A percentile compares a stretch with the other conserved stretches of the same genome.
phyloP scores from a whole-genome alignment of 1,139 yeast genomes.

The Wickerhamiella infanticola region DNA sequence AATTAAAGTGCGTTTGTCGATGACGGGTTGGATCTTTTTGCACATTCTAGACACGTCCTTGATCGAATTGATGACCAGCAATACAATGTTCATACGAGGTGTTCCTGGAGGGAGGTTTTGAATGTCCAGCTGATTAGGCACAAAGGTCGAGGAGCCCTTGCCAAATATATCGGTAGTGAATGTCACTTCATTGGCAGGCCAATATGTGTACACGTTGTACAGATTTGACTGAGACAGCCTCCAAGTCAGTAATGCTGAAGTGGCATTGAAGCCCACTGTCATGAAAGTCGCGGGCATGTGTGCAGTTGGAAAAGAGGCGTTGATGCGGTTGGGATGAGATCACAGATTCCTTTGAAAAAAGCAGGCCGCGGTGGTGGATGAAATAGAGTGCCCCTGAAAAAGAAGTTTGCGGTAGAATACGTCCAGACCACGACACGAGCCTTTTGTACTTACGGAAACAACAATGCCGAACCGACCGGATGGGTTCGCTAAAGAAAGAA shows the following conservation, averaged over 20 bases:
- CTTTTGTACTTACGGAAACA: too few relatives aligned
- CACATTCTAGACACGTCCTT: conserved; percentile 18
- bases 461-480: too few relatives aligned
- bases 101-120: conserved; percentile 2
- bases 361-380: too few relatives aligned
- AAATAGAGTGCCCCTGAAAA: too few relatives aligned
- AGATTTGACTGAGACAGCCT: conserved; percentile 10
- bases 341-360: too few relatives aligned
- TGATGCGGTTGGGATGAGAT: too few relatives aligned
- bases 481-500: too few relatives aligned
- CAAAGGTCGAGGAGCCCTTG: conserved; percentile 8
- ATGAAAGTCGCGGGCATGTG: conserved; percentile 1
- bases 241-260: conserved; percentile 16
- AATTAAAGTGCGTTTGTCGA: conserved; percentile 19
- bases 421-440: too few relatives aligned
- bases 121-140: conserved; percentile 13
- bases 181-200: conserved; percentile 14
- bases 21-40: conserved; percentile 15
- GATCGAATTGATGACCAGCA: conserved; percentile 19
- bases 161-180: conserved; percentile 19
- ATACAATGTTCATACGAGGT: conserved; percentile 8
- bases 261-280: conserved; percentile 16
- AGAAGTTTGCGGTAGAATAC: too few relatives aligned
- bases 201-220: conserved; percentile 13
- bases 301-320: too few relatives aligned